These are phyloP conservation scores for Chlamydomonas incerta DNA, from an alignment of 139 green algal species.

Conservation along the genomic window DNA sequence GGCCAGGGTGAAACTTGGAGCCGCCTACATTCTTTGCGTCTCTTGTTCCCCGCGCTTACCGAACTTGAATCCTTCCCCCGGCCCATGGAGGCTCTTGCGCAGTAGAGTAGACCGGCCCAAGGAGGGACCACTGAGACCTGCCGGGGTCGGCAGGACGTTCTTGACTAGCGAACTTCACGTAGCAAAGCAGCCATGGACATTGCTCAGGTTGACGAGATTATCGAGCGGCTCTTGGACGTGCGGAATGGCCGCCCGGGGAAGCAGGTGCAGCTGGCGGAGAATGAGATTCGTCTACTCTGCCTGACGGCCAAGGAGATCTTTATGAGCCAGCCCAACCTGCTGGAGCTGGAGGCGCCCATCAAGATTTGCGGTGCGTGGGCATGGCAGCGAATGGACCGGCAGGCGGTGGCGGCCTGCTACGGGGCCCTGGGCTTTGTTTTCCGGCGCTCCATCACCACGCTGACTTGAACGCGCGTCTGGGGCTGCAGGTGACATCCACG, in stretches of 20 bases:
- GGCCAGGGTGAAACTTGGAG: too few species aligned
- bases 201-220: conserved; percentile 92
- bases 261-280: conserved; percentile 94
- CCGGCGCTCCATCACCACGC: not conserved
- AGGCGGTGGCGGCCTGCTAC: not conserved
- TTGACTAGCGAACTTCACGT: too few species aligned
- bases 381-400: not conserved
- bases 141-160: too few species aligned
- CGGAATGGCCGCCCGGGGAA: conserved; percentile 91
- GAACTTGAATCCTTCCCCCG: too few species aligned
- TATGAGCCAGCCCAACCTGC: conserved; percentile 95
- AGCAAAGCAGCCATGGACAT: conserved; percentile 49
- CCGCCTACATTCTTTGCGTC: too few species aligned
- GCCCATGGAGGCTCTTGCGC: too few species aligned
- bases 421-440: not conserved
- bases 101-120: too few species aligned
- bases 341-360: conserved; percentile 99
- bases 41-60: too few species aligned
- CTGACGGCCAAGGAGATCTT: conserved; percentile 96
- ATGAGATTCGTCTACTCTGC: conserved; percentile 93
- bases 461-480: not conserved
- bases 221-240: conserved; percentile 93
- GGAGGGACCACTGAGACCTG: too few species aligned
- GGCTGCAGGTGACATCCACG: conserved; percentile 95
- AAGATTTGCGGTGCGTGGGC: conserved; percentile 96